phyloP scores from a whole-genome alignment of 306 rosid genomes.

The Rosa multiflora region DNA sequence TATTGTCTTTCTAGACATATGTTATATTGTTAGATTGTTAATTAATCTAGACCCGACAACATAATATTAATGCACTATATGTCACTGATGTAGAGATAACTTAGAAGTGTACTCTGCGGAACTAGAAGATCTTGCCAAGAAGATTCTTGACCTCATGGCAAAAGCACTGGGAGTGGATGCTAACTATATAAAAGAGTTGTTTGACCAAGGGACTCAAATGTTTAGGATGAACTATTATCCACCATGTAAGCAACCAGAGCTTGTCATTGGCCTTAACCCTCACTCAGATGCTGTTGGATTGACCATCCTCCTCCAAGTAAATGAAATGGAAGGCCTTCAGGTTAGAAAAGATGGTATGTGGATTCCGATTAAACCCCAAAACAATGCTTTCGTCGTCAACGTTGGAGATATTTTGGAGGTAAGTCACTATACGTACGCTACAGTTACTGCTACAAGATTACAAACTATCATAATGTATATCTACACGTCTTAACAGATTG shows the following conservation, averaged over 20 bases:
- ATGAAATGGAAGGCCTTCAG: conserved; percentile 40
- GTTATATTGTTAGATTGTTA: not conserved
- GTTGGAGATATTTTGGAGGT: conserved; percentile 43
- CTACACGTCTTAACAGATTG: conserved; percentile 25
- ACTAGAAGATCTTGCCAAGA: conserved; percentile 18
- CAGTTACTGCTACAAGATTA: not conserved
- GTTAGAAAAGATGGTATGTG: conserved; percentile 33
- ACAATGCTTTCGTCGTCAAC: conserved; percentile 34
- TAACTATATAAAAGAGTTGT: conserved; percentile 22
- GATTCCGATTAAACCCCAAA: conserved; percentile 31
- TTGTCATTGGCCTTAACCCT: conserved; percentile 33
- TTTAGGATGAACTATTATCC: conserved; percentile 45
- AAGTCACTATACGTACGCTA: not conserved
- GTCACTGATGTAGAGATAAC: conserved; percentile 16
- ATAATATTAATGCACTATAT: not conserved
- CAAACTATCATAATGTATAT: not conserved
- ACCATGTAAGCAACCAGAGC: conserved; percentile 44
- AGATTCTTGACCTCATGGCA: conserved; percentile 21
- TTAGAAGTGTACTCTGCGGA: conserved; percentile 29
- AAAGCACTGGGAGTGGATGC: conserved; percentile 26
- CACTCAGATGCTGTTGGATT: conserved; percentile 31
- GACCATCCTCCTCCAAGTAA: conserved; percentile 39
- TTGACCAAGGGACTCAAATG: conserved; percentile 26
- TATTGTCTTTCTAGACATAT: not conserved
- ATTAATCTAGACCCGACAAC: not conserved